Base-by-base conservation (phyloP, 768 basidiomycete genomes). In the Boletellus emodensis region DNA sequence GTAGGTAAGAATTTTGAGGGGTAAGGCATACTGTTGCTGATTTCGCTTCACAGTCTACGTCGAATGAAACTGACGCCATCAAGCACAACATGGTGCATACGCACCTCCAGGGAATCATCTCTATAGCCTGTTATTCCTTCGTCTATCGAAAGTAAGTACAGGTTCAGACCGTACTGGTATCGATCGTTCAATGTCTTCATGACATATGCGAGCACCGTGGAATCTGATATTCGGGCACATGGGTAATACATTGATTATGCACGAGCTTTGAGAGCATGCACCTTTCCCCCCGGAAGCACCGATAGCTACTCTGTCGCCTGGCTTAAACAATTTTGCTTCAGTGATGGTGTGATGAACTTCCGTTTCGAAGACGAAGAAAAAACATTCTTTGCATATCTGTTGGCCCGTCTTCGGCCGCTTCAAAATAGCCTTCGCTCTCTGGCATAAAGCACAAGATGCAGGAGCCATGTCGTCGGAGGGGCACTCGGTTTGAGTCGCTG, bases 211-310 rank as follows among this genome's bases (percentile, higher is more conserved):
- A 99, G 78, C 14, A 99, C 96, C 11, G 96, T 99, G 8, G 95
- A 98, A 68, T 99, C 96, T 98, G 60, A 36, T 30, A 10, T 28
- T 40, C 39, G 17, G 30, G 24, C 24, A 44, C 36, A 42, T 49
- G 17, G 46, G 46, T 40, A 49, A 45, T 30, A 6, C 20, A 24
- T 39, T 40, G 20, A 51, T 37, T n/a, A 9, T 22, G 35, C 6
- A 18, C 10, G 46, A 36, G 17, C 40, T 9, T 14, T 36, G 15
- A 41, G 8, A 59, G 28, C 12, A 45, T 75, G 46, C 40, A 91
- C 95, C 95, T 80, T 99, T 99, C 40, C 96, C 96, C 40, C 96
- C 96, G 46, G 93, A 96, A 46, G 96, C 96, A 30, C 96, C 96
- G 52, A 99, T 98, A 22, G 96, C 96, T 35, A 99, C 93, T 55